Conservation (phyloP, 2,329 filamentous ascomycete genomes). For the Aureobasidium lini region DNA sequence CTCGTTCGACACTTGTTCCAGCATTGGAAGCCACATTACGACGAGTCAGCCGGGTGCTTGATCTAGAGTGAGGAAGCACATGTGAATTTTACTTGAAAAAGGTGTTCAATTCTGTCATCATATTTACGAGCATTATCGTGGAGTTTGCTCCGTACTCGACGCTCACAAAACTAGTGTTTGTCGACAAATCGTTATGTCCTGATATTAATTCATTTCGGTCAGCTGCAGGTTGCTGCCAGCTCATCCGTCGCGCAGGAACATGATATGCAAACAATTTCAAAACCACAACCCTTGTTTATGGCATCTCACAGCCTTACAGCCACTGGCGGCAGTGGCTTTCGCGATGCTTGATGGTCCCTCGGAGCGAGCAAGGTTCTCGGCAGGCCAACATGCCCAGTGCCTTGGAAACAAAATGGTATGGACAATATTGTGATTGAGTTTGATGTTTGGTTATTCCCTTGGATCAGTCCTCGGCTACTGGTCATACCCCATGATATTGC, state of each 20-base stretch:
- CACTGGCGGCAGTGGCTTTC: background rate
- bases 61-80: no score
- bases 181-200: background rate
- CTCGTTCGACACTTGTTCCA: background rate
- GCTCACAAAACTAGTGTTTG: background rate
- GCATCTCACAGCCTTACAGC: background rate
- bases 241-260: background rate
- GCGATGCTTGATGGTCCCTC: background rate
- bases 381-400: background rate
- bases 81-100: no score
- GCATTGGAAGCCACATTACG: background rate
- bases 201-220: background rate
- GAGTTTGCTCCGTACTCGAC: no score
- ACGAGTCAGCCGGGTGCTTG: background rate
- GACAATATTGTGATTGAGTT: background rate
- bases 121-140: no score
- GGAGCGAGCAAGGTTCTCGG: background rate
- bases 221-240: background rate
- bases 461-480: background rate
- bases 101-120: background rate
- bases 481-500: background rate
- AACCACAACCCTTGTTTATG: background rate
- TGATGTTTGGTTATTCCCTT: background rate
- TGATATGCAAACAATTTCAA: background rate
- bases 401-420: conserved; percentile 1